Evolutionary conservation across 2,329 filamentous ascomycete species (phyloP), one percentile per base, ranked within the genome.

Genomic region (Helminthosporium solani): DNA sequence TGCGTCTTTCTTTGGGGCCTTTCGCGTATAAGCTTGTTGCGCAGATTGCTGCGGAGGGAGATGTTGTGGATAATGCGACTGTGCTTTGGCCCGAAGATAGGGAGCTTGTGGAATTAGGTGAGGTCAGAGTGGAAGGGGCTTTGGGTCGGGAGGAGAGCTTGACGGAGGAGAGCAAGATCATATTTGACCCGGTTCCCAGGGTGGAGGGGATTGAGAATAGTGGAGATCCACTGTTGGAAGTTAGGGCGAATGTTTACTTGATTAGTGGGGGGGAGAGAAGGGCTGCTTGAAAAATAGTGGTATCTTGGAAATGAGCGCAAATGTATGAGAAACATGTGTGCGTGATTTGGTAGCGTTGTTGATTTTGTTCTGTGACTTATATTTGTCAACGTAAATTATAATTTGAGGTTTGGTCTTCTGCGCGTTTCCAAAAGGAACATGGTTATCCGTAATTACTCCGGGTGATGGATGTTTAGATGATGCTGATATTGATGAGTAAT

Each of bases 121-220:
- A 57, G 1, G 57, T 83, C 7, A 72, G 56, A 46, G 44, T 83
- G 8, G 70, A 78, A 18, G 57, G 60, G 19, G 46, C 75, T 8
- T 58, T 73, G 20, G 60, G 65, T 18, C 66, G 71, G n/a, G 66
- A 71, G 30, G 70, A 75, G 42, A 72, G 68, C 39, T 58, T 61
- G 46, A 67, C 65, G 44, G 64, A 75, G 66, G 74, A 79, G 66
- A 77, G 81, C 66, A 65, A 69, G 25, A 68, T 78, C 33, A 83
- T 83, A 51, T 82, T 80, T 52, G 80, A 84, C 67, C 80, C 80
- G 1, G 73, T 82, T 40, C 79, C 80, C 4, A 68, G 79, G 42
- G 73, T 82, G 2, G 64, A 76, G 16, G 80, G 80, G 0, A 65
- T 83, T 18, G 78, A 79, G 57, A 52, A 73, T 3, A 77, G 73